Percentiles rank a stretch among this genome's conserved stretches.
Conservation (phyloP, 2,329 filamentous ascomycete species). For the Tricladium varicosporioides region DNA sequence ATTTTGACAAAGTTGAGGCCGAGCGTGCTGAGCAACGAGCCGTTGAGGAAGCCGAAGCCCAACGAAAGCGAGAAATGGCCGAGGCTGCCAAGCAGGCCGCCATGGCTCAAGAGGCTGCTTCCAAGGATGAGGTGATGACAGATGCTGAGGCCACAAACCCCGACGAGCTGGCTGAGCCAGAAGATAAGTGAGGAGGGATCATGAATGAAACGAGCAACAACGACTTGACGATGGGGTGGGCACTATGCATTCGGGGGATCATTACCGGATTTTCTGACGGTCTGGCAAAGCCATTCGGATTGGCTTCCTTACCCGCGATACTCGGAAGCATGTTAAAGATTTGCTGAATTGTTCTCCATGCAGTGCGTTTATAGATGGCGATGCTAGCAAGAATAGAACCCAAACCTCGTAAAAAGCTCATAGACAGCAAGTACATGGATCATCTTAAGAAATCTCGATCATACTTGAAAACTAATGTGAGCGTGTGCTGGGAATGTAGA, state of each 20-base stretch:
- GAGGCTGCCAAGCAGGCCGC: constrained; percentile 44
- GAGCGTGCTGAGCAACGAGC: constrained; percentile 79
- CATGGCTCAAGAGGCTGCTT: constrained; percentile 38
- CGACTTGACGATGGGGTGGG: no score
- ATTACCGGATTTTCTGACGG: no score
- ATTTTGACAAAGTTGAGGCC: constrained; percentile 90
- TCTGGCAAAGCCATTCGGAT: no score
- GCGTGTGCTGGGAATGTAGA: no score
- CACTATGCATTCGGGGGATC: no score
- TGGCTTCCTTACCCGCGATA: no score
- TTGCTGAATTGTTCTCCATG: not conserved
- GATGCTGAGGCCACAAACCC: constrained; percentile 55
- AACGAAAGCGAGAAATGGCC: constrained; percentile 52
- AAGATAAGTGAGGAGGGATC: constrained; percentile 23
- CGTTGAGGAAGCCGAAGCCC: constrained; percentile 46
- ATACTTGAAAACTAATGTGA: no score
- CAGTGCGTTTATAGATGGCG: constrained; percentile 22
- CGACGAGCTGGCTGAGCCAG: constrained; percentile 39
- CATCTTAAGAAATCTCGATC: no score
- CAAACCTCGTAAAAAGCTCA: no score
- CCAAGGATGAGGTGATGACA: constrained; percentile 61
- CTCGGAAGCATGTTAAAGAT: constrained; percentile 5
- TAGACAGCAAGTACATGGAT: no score
- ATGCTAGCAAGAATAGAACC: constrained; percentile 17
- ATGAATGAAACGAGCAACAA: no score